Conservation (phyloP, 2,329 filamentous ascomycete genomes). For the Neofusicoccum kwambonambiense region DNA sequence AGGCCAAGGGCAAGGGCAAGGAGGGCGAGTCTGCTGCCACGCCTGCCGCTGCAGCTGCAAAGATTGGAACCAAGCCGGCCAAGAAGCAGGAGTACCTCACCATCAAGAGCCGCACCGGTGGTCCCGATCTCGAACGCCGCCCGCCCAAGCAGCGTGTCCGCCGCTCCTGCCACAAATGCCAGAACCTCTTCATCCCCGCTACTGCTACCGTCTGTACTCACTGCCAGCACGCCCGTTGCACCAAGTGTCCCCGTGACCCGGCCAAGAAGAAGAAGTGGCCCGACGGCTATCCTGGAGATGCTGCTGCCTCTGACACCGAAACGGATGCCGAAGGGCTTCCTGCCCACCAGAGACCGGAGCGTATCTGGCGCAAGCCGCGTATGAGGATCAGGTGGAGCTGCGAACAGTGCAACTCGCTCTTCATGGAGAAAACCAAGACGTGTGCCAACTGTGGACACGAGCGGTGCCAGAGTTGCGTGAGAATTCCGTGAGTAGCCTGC, state of each 20-base stretch:
- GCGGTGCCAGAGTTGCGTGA: slow-evolving; percentile 60
- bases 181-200: slow-evolving; percentile 56
- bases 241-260: slow-evolving; percentile 77
- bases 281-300: slow-evolving; percentile 67
- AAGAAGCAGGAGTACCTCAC: slow-evolving; percentile 53
- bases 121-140: slow-evolving; percentile 70
- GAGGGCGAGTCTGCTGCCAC: slow-evolving; percentile 32
- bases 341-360: slow-evolving; percentile 27
- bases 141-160: slow-evolving; percentile 71
- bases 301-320: slow-evolving; percentile 29
- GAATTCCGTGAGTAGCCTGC: slow-evolving; percentile 46
- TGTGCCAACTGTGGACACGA: slow-evolving; percentile 62
- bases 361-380: slow-evolving; percentile 46
- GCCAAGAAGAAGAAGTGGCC: slow-evolving; percentile 69
- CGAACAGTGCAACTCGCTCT: slow-evolving; percentile 61
- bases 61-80: slow-evolving; percentile 20
- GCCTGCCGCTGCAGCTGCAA: not conserved
- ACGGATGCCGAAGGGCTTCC: slow-evolving; percentile 29
- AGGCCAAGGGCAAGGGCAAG: slow-evolving; percentile 26
- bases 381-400: slow-evolving; percentile 53
- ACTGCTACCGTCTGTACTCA: slow-evolving; percentile 61
- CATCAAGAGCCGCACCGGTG: slow-evolving; percentile 64
- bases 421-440: slow-evolving; percentile 53
- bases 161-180: slow-evolving; percentile 74
- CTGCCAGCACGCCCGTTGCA: slow-evolving; percentile 74